These are phyloP conservation scores for Acanthamoeba healyi DNA, from an alignment of 208 protist species.

Conservation along the genomic window DNA sequence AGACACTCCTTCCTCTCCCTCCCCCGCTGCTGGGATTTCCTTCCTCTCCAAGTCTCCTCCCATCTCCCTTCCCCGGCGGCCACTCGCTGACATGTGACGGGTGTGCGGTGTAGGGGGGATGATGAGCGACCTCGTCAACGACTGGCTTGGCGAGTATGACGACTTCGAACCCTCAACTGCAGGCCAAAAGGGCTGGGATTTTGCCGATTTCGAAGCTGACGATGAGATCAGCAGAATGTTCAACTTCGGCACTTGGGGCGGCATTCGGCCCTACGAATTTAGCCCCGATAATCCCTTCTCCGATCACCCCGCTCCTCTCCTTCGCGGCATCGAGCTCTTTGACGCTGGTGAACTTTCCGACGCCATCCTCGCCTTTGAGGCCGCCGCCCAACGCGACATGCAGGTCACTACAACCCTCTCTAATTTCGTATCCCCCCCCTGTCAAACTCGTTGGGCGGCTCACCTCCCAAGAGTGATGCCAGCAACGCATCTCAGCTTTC, in stretches of 20 bases:
- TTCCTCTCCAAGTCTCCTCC: no score
- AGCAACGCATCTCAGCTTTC: no score
- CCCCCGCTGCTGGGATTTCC: no score
- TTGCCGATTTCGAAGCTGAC: conserved; percentile 38
- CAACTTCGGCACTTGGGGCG: conserved; percentile 34
- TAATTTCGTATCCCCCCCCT: neutral
- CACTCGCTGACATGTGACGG: neutral
- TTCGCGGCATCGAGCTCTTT: conserved; percentile 79
- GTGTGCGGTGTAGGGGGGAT: neutral
- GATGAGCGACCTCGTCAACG: conserved; percentile 13
- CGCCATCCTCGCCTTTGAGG: conserved; percentile 85
- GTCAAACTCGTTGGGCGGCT: neutral
- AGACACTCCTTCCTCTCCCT: neutral
- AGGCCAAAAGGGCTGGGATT: neutral
- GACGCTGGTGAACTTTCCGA: conserved; percentile 76
- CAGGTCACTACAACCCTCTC: neutral
- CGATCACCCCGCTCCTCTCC: conserved; percentile 73
- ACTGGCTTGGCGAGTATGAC: conserved; percentile 53
- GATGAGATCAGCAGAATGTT: conserved; percentile 55
- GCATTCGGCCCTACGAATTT: conserved; percentile 51
- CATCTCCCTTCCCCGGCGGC: neutral
- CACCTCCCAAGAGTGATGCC: no score
- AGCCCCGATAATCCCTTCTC: conserved; percentile 7
- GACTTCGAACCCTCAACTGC: neutral
- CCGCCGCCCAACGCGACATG: conserved; percentile 71